Conservation (phyloP, 306 rosid genomes). For the Quercus suber region DNA sequence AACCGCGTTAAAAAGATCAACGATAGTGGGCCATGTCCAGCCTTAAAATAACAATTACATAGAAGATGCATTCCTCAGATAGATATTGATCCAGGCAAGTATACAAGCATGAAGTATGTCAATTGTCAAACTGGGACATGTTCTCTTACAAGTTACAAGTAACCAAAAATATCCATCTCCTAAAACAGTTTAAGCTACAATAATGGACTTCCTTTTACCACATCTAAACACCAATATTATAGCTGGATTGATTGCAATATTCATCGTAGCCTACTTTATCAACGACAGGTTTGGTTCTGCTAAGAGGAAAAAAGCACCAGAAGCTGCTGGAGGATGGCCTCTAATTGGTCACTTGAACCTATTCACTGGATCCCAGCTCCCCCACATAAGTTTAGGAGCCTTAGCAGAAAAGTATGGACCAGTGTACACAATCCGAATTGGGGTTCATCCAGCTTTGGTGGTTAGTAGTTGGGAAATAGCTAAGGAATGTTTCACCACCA, state of each 20-base stretch:
- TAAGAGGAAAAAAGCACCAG: conserved; percentile 28
- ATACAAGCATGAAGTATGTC: too few species aligned
- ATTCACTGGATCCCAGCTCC: conserved; percentile 31
- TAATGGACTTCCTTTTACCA: conserved; percentile 10
- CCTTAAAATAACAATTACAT: too few species aligned
- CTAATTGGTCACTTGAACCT: conserved; percentile 57
- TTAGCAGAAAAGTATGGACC: conserved; percentile 44
- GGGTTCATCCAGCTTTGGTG: conserved; percentile 26
- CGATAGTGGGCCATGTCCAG: too few species aligned
- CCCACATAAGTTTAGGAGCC: conserved; percentile 40
- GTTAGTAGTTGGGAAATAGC: conserved; percentile 39
- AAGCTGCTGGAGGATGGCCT: conserved; percentile 65
- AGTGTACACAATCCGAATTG: conserved; percentile 27
- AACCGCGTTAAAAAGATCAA: too few species aligned
- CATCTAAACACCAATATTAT: not conserved
- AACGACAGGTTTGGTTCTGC: not conserved
- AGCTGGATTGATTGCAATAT: conserved; percentile 8
- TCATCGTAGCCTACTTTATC: conserved; percentile 16
- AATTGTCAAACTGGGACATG: too few species aligned
- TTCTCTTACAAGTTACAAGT: too few species aligned
- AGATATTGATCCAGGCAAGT: too few species aligned
- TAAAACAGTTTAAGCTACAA: not conserved
- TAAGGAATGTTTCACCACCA: conserved; percentile 42
- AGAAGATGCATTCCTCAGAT: too few species aligned
- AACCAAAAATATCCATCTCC: too few species aligned